phyloP scores from a whole-genome alignment of 1,284 basidiomycete genomes.

The Phlebopus sp. region DNA sequence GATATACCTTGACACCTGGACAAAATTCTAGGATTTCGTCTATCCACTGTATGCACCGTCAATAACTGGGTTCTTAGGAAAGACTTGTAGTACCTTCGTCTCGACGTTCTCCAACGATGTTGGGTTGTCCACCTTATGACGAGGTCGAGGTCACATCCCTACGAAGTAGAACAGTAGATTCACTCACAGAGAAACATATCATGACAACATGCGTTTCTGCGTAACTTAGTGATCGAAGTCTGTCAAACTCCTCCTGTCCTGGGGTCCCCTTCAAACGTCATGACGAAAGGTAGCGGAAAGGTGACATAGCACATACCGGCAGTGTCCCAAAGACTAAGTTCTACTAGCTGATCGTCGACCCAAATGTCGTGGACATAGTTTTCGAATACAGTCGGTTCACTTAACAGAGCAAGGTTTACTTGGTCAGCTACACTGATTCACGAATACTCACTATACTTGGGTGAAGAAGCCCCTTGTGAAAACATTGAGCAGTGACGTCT shows the following conservation, averaged over 20 bases:
- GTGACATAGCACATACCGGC: conserved; percentile 60
- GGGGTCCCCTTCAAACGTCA: conserved; percentile 26
- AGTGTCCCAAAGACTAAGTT: conserved; percentile 95
- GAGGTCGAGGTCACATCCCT: background rate
- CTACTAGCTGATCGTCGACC: conserved; percentile 81
- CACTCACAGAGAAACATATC: conserved; percentile 86
- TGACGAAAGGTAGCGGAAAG: conserved; percentile 9
- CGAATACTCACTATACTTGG: conserved; percentile 73
- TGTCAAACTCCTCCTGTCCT: conserved; percentile 97
- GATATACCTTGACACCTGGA: conserved; percentile 82
- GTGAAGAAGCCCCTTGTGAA: conserved; percentile 87
- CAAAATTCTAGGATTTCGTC: conserved; percentile 88
- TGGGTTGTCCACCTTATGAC: conserved; percentile 81
- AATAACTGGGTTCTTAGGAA: background rate
- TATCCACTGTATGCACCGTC: conserved; percentile 61
- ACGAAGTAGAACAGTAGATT: background rate
- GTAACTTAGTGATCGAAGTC: conserved; percentile 87
- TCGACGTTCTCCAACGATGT: conserved; percentile 91
- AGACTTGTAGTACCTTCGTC: conserved; percentile 62
- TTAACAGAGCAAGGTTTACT: conserved; percentile 28
- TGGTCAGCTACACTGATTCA: background rate
- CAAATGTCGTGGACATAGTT: conserved; percentile 87
- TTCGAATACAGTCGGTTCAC: conserved; percentile 91
- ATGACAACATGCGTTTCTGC: conserved; percentile 94
- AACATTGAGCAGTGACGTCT: conserved; percentile 82